Conservation (phyloP, 1,284 basidiomycete species). For the Trichosporon sp. region DNA sequence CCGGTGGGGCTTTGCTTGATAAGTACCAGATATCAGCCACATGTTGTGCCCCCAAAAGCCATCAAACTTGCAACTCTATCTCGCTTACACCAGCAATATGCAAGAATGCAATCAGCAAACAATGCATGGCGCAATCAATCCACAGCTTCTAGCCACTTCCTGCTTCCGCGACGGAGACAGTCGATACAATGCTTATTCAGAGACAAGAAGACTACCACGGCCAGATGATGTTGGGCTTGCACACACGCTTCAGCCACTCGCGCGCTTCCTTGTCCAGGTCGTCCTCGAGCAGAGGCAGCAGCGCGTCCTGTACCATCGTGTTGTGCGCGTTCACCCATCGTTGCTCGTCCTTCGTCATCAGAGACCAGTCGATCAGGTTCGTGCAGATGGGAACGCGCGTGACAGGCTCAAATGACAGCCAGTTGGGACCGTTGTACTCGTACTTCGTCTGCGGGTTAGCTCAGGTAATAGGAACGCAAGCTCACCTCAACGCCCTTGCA, state of each 20-base stretch:
- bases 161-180: too few relatives aligned
- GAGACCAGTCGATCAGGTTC: conserved; percentile 73
- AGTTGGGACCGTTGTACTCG: conserved; percentile 65
- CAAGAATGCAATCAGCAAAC: too few relatives aligned
- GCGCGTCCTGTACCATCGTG: conserved; percentile 62
- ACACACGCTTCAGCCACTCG: conserved; percentile 43
- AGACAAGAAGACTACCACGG: conserved; percentile 26
- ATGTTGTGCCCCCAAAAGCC: too few relatives aligned
- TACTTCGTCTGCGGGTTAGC: conserved; percentile 18
- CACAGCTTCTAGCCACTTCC: too few relatives aligned
- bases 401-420: conserved; percentile 80
- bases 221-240: conserved; percentile 42
- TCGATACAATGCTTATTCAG: not conserved
- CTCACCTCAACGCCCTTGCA: conserved; percentile 64
- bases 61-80: too few relatives aligned
- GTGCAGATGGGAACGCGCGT: conserved; percentile 92
- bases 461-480: not conserved
- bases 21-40: too few relatives aligned
- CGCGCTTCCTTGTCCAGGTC: conserved; percentile 37
- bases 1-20: too few relatives aligned
- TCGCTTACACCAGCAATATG: too few relatives aligned
- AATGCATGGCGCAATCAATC: too few relatives aligned
- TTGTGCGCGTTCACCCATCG: conserved; percentile 92
- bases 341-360: conserved; percentile 81
- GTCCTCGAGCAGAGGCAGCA: conserved; percentile 60